Percentiles rank a stretch among this genome's conserved stretches.
Conservation (phyloP, 2,329 filamentous ascomycete species). For the Aspergillus sp. region DNA sequence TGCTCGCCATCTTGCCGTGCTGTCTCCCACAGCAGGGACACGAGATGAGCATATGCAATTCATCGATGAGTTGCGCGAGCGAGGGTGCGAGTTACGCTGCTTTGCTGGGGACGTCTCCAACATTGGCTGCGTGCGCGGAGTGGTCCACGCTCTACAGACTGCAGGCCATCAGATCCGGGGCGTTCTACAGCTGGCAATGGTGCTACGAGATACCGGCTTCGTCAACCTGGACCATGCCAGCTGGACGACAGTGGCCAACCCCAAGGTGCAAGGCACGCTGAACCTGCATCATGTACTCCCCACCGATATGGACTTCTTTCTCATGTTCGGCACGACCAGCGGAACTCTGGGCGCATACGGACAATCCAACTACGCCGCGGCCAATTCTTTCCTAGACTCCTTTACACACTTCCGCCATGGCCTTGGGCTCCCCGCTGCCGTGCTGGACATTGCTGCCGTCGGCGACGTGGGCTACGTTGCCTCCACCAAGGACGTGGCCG, state of each 20-base stretch:
- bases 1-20: constrained; percentile 14
- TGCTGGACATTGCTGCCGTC: constrained; percentile 23
- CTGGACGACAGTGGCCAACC: constrained; percentile 26
- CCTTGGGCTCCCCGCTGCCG: constrained; percentile 17
- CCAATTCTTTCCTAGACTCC: constrained; percentile 37
- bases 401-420: constrained; percentile 24
- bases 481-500: neutral
- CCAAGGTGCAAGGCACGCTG: constrained; percentile 35
- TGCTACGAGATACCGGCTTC: constrained; percentile 4
- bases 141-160: neutral
- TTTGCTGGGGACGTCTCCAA: constrained; percentile 8
- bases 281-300: constrained; percentile 27
- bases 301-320: constrained; percentile 42
- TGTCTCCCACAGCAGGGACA: constrained; percentile 7
- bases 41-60: neutral
- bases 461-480: constrained; percentile 16
- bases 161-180: constrained; percentile 5
- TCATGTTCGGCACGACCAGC: constrained; percentile 38
- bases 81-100: neutral
- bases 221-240: constrained; percentile 29
- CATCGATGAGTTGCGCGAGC: constrained; percentile 1
- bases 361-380: constrained; percentile 40
- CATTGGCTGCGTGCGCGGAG: constrained; percentile 2
- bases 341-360: constrained; percentile 30
- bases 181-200: constrained; percentile 23